These are phyloP conservation scores for Inga oerstediana DNA, from an alignment of 306 rosid species.

Conservation along the genomic window DNA sequence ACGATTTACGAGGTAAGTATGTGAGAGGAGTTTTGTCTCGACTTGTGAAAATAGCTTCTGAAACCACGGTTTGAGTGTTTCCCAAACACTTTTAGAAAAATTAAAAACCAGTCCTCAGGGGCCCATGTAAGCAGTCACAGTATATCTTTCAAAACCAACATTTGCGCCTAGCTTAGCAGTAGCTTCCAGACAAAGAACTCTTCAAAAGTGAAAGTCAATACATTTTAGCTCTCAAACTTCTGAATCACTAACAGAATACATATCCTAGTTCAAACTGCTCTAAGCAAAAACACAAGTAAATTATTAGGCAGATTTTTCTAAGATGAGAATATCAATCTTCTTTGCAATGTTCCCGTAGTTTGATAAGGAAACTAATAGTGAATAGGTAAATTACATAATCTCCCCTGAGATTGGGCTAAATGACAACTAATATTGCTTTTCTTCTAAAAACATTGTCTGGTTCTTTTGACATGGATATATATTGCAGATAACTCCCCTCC, in stretches of 20 bases:
- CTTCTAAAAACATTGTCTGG: background rate
- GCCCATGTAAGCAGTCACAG: background rate
- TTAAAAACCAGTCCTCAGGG: background rate
- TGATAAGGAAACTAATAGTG: conserved; percentile 1
- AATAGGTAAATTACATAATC: background rate
- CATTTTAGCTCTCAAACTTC: conserved; percentile 13
- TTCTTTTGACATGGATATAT: background rate
- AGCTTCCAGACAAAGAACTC: conserved; percentile 13
- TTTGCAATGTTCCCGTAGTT: conserved; percentile 3
- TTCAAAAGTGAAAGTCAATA: background rate
- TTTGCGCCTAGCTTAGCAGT: background rate
- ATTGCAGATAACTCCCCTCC: background rate
- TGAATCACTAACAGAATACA: background rate
- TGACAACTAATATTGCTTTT: background rate
- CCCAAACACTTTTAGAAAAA: background rate
- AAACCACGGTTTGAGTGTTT: too few species aligned
- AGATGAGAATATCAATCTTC: conserved; percentile 4
- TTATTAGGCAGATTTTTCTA: background rate
- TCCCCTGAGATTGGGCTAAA: background rate
- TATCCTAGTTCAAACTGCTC: conserved; percentile 6
- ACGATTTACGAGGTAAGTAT: too few species aligned
- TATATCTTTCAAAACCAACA: conserved; percentile 16
- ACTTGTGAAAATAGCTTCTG: too few species aligned
- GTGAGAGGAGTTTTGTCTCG: background rate
- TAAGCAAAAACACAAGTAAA: conserved; percentile 13